phyloP scores from a whole-genome alignment of 352 stramenopile genomes.

The Phytophthora macrochlamydospora region DNA sequence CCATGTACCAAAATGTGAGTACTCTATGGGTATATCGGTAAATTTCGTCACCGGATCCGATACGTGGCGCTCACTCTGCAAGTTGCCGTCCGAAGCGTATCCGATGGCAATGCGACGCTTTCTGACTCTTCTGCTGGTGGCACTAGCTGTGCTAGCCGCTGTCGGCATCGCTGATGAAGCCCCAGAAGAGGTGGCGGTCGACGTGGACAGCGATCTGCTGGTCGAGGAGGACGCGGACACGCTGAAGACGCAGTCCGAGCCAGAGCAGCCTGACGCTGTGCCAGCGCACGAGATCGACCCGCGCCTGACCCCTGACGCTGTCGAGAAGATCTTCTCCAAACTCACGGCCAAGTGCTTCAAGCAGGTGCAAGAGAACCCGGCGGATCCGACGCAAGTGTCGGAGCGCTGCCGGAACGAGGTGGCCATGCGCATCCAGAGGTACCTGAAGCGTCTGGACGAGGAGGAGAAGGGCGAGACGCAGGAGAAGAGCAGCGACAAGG shows the following conservation, averaged over 20 bases:
- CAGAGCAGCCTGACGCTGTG: conserved; percentile 15
- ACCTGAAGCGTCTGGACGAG: conserved; percentile 56
- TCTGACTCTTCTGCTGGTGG: conserved; percentile 52
- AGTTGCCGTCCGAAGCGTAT: conserved; percentile 20
- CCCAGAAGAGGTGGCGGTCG: conserved; percentile 37
- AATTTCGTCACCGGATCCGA: conserved; percentile 1
- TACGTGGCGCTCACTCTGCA: conserved; percentile 30
- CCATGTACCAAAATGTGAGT: background rate
- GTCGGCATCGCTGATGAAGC: conserved; percentile 29
- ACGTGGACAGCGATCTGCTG: conserved; percentile 46
- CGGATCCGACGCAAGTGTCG: conserved; percentile 63
- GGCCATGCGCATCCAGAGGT: conserved; percentile 61
- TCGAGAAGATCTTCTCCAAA: conserved; percentile 76
- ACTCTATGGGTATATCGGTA: background rate
- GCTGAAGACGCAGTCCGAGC: conserved; percentile 37
- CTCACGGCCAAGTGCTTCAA: conserved; percentile 74
- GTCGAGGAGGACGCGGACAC: conserved; percentile 51
- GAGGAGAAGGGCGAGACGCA: conserved; percentile 39
- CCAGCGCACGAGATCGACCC: conserved; percentile 40
- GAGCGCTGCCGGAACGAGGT: conserved; percentile 68
- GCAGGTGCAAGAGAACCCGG: conserved; percentile 74
- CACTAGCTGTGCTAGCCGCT: conserved; percentile 45
- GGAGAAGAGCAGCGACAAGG: conserved; percentile 33
- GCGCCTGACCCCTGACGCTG: conserved; percentile 58
- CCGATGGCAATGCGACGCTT: conserved; percentile 44